These are phyloP conservation scores for Didymosphaeria variabile DNA, from an alignment of 2,329 filamentous ascomycete genomes.

Conservation along the genomic window DNA sequence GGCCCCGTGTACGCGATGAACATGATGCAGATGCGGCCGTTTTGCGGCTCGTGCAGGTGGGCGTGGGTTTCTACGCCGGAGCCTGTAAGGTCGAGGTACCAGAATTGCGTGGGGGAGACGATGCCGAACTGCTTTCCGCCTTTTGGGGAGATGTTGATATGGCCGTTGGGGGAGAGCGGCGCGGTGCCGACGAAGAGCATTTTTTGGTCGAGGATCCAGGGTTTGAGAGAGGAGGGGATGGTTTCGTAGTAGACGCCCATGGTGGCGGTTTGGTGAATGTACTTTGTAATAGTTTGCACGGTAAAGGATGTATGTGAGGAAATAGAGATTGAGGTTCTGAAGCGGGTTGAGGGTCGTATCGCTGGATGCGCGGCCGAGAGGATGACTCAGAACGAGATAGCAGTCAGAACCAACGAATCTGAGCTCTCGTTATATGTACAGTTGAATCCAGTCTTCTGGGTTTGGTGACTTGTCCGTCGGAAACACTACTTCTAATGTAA, in stretches of 20 bases:
- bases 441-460: too few species aligned
- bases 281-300: not conserved
- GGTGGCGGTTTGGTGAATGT: slow-evolving; percentile 13
- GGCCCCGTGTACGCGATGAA: slow-evolving; percentile 55
- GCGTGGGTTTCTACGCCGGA: slow-evolving; percentile 55
- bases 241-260: slow-evolving; percentile 58
- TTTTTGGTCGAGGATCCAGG: slow-evolving; percentile 57
- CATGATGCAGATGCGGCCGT: slow-evolving; percentile 54
- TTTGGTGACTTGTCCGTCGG: not conserved
- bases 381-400: slow-evolving; percentile 1
- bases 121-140: slow-evolving; percentile 54
- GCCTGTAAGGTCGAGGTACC: slow-evolving; percentile 57
- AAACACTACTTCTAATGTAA: not conserved
- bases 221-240: slow-evolving; percentile 49
- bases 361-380: slow-evolving; percentile 9
- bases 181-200: slow-evolving; percentile 56
- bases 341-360: not conserved
- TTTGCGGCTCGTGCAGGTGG: slow-evolving; percentile 53
- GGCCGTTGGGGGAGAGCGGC: slow-evolving; percentile 50
- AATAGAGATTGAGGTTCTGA: not conserved
- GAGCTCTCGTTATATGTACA: not conserved
- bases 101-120: slow-evolving; percentile 51
- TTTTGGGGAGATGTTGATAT: slow-evolving; percentile 59
- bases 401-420: not conserved
- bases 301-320: not conserved